Base-by-base conservation (phyloP, 768 basidiomycete genomes). In the Boletus rufocinnamomeus region DNA sequence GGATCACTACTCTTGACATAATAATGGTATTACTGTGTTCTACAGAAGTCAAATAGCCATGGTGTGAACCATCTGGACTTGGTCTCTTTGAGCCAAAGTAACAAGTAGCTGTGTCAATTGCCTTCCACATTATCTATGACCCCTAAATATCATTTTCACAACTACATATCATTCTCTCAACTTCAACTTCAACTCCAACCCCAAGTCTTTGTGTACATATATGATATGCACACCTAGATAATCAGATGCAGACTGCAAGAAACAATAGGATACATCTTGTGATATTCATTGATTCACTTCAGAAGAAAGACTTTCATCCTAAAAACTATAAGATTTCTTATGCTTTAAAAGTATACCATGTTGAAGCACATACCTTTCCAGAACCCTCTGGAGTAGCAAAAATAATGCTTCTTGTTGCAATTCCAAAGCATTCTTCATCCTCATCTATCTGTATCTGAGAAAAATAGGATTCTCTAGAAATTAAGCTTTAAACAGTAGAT, bases 381-480 rank as follows among this genome's bases (percentile, higher is more conserved):
- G 14, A 10, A 35, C 3, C 6, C 16, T 37, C 40, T 50, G 47
- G 45, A 4, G 2, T 30, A 23, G 52, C 55, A 59, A 69, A 66
- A 49, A 3, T 23, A 50, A 69, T 57, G 2, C 2, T 28, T 11
- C 21, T 5, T 45, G 14, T 32, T 53, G 13, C n/a, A 21, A 54
- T 47, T 40, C 4, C n/a, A 50, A 30, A 5, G 27, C 13, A 48
- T 38, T 47, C 53, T 56, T 10, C 11, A 34, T 30, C 44, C 46
- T 55, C 46, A 37, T 58, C 40, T n/a, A 9, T 13, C 11, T 56
- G 35, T 16, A 11, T 37, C 13, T 52, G 45, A 38, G 30, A 16
- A 35, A 73, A 57, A 32, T 70, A 74, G 19, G 72, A 74, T 25
- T 64, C 62, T 30, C 66, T 72, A 43, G 70, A 66, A 59, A 72